Percentiles rank a stretch among this genome's conserved stretches.
Evolutionary conservation across 2,329 filamentous ascomycete genomes (phyloP).

Genomic region (Teratosphaeria nubilosa): DNA sequence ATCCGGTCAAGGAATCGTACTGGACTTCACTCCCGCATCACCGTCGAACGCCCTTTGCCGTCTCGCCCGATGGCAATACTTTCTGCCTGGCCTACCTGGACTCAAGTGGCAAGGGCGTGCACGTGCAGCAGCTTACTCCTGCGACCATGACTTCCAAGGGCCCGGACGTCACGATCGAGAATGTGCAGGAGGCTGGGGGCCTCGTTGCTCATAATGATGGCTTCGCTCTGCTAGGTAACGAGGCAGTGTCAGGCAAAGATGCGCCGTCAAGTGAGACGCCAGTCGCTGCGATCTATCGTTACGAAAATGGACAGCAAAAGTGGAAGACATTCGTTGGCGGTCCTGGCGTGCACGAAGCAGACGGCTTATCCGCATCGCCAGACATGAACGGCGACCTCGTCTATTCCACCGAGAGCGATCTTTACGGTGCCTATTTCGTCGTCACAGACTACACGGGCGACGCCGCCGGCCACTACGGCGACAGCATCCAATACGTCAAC

Average conservation of each 20-base stretch:
- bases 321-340: conserved; percentile 53
- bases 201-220: conserved; percentile 53
- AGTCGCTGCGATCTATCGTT: conserved; percentile 50
- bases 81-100: conserved; percentile 54
- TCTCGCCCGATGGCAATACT: conserved; percentile 49
- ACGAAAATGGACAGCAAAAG: conserved; percentile 43
- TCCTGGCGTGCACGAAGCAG: conserved; percentile 39
- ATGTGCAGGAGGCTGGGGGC: conserved; percentile 50
- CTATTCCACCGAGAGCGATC: conserved; percentile 44
- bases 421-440: conserved; percentile 54
- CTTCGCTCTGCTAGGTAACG: conserved; percentile 53
- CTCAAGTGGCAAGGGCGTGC: conserved; percentile 44
- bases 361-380: conserved; percentile 42
- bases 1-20: conserved; percentile 50
- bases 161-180: conserved; percentile 41
- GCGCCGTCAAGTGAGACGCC: conserved; percentile 40
- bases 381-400: conserved; percentile 55
- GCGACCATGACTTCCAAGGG: conserved; percentile 46
- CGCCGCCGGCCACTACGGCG: conserved; percentile 49
- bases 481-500: conserved; percentile 44
- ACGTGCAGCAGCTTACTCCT: conserved; percentile 48
- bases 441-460: conserved; percentile 48
- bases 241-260: conserved; percentile 41
- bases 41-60: conserved; percentile 52
- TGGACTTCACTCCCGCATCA: conserved; percentile 54